Conservation (phyloP, 2,329 filamentous ascomycete species). For the Penicillium griseofulvum region DNA sequence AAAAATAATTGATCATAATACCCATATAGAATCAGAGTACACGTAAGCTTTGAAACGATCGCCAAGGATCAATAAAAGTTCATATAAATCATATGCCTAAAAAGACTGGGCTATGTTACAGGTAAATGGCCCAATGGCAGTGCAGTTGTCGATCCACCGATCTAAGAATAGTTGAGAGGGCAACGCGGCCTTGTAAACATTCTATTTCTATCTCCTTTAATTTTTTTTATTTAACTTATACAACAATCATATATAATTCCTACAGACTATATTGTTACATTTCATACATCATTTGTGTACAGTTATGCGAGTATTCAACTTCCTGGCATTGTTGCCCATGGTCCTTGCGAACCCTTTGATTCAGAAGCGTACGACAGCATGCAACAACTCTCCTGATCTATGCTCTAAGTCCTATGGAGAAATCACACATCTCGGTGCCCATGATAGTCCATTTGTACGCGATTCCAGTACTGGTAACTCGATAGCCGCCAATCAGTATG, state of each 20-base stretch:
- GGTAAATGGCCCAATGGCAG: slow-evolving; percentile 8
- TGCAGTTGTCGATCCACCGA: slow-evolving; percentile 17
- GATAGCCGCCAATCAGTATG: slow-evolving; percentile 67
- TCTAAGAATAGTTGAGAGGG: slow-evolving; percentile 32
- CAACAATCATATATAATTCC: neutral
- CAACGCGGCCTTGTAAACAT: slow-evolving; percentile 28
- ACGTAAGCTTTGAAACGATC: neutral
- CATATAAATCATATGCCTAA: neutral
- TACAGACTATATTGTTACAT: neutral
- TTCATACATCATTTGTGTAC: neutral
- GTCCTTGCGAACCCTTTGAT: slow-evolving; percentile 27
- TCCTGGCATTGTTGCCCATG: slow-evolving; percentile 32
- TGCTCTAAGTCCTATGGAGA: slow-evolving; percentile 71
- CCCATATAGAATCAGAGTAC: neutral
- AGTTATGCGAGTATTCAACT: slow-evolving; percentile 30
- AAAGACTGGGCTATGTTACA: neutral
- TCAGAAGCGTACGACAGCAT: slow-evolving; percentile 49
- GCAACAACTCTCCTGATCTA: slow-evolving; percentile 77
- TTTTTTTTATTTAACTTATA: neutral
- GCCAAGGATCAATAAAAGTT: neutral
- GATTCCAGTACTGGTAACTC: slow-evolving; percentile 62
- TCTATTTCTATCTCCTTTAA: slow-evolving; percentile 1
- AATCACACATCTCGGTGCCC: slow-evolving; percentile 74
- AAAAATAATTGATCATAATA: slow-evolving; percentile 10
- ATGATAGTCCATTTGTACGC: slow-evolving; percentile 70